A percentile compares a stretch with the other conserved stretches of the same genome.
Conservation (phyloP, 1,284 basidiomycete species). For the Ustilago xerochloae region DNA sequence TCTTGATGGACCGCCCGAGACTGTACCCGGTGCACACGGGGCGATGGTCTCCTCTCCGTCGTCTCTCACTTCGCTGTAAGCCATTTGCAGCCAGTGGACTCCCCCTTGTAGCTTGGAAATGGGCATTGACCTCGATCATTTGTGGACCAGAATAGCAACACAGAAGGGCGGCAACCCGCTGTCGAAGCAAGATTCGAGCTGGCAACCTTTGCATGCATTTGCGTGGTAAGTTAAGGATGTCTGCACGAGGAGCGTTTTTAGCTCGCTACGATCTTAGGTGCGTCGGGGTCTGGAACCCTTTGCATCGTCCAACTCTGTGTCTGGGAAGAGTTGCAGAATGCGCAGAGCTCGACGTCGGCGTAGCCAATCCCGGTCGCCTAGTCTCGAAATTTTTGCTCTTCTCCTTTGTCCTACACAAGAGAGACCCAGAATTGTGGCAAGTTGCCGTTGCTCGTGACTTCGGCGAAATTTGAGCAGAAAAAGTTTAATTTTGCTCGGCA, state of each 20-base stretch:
- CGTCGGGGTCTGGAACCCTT: slow-evolving; percentile 1
- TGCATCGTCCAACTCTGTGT: not conserved
- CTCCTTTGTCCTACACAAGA: too few relatives aligned
- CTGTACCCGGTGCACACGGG: not conserved
- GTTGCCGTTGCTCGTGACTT: not conserved
- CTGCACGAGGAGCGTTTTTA: too few relatives aligned
- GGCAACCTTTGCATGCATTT: not conserved
- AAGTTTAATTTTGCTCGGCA: not conserved
- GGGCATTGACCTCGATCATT: too few relatives aligned
- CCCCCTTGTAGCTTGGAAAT: too few relatives aligned
- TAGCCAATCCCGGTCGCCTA: not conserved
- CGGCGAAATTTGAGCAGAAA: not conserved
- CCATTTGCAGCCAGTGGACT: not conserved
- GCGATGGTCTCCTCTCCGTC: too few relatives aligned
- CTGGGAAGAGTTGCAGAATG: not conserved
- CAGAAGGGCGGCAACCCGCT: too few relatives aligned
- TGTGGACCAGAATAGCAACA: not conserved
- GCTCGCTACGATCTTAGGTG: not conserved
- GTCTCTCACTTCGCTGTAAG: too few relatives aligned
- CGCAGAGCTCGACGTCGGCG: not conserved
- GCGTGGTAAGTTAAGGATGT: not conserved
- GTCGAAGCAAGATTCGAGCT: not conserved
- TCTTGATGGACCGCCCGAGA: not conserved
- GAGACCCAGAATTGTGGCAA: not conserved
- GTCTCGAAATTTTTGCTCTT: not conserved